Percentiles rank a stretch among this genome's conserved stretches.
phyloP scores from a whole-genome alignment of 2,329 filamentous ascomycete genomes.

The Ophiostoma ips region DNA sequence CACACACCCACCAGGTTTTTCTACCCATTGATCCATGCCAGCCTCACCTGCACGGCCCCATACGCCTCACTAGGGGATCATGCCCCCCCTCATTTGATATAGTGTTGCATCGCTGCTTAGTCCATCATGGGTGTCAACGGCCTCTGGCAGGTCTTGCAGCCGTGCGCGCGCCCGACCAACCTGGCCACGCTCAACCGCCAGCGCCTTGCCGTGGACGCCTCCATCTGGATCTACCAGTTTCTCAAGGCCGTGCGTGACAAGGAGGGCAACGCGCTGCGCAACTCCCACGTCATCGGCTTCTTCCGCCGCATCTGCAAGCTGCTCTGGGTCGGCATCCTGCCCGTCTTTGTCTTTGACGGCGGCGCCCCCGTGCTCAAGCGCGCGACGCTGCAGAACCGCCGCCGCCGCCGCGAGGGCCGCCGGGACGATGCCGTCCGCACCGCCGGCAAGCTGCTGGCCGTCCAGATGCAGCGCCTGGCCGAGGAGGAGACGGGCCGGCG shows the following conservation, averaged over 20 bases:
- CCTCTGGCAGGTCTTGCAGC: conserved; percentile 91
- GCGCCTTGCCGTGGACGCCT: conserved; percentile 91
- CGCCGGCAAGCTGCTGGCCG: conserved; percentile 76
- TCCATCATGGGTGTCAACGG: conserved; percentile 91
- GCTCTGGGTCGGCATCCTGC: conserved; percentile 88
- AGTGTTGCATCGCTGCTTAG: too few species aligned
- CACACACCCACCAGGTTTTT: not conserved
- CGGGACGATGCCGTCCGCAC: conserved; percentile 87
- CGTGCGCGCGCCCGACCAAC: conserved; percentile 89
- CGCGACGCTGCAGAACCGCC: conserved; percentile 71
- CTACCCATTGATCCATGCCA: not conserved
- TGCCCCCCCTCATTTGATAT: not conserved
- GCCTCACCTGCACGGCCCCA: not conserved
- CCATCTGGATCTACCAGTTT: conserved; percentile 99
- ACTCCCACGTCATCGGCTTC: conserved; percentile 93
- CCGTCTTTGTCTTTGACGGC: conserved; percentile 96
- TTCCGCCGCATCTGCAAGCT: conserved; percentile 97
- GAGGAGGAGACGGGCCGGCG: conserved; percentile 69
- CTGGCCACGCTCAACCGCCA: conserved; percentile 93
- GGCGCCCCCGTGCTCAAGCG: conserved; percentile 83
- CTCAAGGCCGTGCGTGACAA: conserved; percentile 97
- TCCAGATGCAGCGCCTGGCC: conserved; percentile 84
- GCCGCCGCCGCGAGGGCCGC: conserved; percentile 69
- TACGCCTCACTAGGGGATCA: not conserved
- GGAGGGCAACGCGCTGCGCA: conserved; percentile 90